A percentile compares a stretch with the other conserved stretches of the same genome.
Conservation (phyloP, 2,329 filamentous ascomycete genomes). For the Purpureocillium takamizusanense region DNA sequence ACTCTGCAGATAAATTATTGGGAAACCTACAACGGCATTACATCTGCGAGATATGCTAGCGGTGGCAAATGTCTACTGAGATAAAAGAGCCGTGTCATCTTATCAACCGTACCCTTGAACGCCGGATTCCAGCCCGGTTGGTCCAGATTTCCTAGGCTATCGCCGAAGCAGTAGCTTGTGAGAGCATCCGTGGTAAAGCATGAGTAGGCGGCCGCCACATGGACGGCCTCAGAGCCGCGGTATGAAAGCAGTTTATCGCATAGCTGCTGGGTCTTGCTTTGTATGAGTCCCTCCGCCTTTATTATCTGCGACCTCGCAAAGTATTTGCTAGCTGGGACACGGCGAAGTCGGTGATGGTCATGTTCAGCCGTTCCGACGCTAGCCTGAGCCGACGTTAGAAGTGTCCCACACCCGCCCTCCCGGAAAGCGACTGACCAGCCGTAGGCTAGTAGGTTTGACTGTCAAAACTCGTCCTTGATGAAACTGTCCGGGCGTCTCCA, state of each 20-base stretch:
- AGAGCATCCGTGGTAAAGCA: constrained; percentile 17
- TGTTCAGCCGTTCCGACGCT: constrained; percentile 11
- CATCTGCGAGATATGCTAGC: constrained; percentile 3
- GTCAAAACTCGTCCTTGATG: background rate
- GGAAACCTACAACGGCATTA: constrained; percentile 5
- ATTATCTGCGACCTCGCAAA: constrained; percentile 12
- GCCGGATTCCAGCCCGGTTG: constrained; percentile 5
- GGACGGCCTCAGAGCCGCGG: constrained; percentile 3
- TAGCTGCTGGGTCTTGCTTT: constrained; percentile 8
- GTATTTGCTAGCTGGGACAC: constrained; percentile 11
- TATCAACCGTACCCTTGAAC: constrained; percentile 6
- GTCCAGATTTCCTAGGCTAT: constrained; percentile 7
- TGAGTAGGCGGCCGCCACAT: constrained; percentile 6
- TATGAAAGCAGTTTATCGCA: constrained; percentile 8
- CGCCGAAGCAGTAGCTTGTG: constrained; percentile 17
- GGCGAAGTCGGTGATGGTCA: constrained; percentile 13
- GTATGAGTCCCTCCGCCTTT: constrained; percentile 10
- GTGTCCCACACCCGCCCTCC: background rate
- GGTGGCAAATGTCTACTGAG: constrained; percentile 7
- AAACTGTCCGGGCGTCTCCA: background rate
- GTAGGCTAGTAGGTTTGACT: background rate
- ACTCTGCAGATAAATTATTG: background rate
- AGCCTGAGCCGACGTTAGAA: background rate
- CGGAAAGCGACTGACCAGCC: background rate
- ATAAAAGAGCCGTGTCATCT: constrained; percentile 7